Percentiles rank a stretch among this genome's conserved stretches.
Evolutionary conservation across 2,329 filamentous ascomycete species (phyloP).

Genomic region (Hypoxylon sp.): DNA sequence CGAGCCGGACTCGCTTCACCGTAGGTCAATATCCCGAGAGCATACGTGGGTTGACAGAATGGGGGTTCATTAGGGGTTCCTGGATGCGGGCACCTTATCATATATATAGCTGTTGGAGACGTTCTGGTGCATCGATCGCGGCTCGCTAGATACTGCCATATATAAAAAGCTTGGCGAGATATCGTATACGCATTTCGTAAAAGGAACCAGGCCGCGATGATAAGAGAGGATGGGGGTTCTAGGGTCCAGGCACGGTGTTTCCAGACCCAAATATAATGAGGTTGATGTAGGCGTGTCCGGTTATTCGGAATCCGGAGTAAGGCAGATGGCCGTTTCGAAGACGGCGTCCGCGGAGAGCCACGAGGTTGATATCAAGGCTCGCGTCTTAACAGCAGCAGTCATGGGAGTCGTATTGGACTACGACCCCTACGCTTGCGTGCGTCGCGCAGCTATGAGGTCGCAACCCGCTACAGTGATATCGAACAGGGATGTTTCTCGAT

Average conservation of each 20-base stretch:
- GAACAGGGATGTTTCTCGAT: slow-evolving; percentile 38
- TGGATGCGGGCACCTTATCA: slow-evolving; percentile 38
- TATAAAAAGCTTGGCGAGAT: slow-evolving; percentile 46
- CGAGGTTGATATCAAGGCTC: slow-evolving; percentile 20
- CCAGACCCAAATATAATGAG: slow-evolving; percentile 19
- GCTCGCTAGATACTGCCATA: slow-evolving; percentile 40
- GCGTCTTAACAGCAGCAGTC: slow-evolving; percentile 6
- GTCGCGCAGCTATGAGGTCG: slow-evolving; percentile 31
- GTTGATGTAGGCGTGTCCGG: slow-evolving; percentile 17
- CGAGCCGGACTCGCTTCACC: slow-evolving; percentile 34
- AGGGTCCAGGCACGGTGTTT: slow-evolving; percentile 23
- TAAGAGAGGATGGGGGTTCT: slow-evolving; percentile 34
- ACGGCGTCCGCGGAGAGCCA: slow-evolving; percentile 6
- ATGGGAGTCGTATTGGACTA: slow-evolving; percentile 17
- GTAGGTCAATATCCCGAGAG: slow-evolving; percentile 30
- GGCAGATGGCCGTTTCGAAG: slow-evolving; percentile 1
- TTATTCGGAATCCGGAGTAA: slow-evolving; percentile 32
- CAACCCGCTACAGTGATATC: slow-evolving; percentile 29
- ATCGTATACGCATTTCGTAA: slow-evolving; percentile 25
- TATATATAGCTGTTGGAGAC: slow-evolving; percentile 37
- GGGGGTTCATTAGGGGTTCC: slow-evolving; percentile 37
- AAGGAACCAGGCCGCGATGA: slow-evolving; percentile 36
- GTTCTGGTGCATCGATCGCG: slow-evolving; percentile 23
- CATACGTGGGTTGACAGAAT: slow-evolving; percentile 31
- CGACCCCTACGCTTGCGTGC: slow-evolving; percentile 22